Percentiles rank a stretch among this genome's conserved stretches.
Evolutionary conservation across 352 stramenopile species (phyloP).

Genomic region (Halophytophthora batemanensis): DNA sequence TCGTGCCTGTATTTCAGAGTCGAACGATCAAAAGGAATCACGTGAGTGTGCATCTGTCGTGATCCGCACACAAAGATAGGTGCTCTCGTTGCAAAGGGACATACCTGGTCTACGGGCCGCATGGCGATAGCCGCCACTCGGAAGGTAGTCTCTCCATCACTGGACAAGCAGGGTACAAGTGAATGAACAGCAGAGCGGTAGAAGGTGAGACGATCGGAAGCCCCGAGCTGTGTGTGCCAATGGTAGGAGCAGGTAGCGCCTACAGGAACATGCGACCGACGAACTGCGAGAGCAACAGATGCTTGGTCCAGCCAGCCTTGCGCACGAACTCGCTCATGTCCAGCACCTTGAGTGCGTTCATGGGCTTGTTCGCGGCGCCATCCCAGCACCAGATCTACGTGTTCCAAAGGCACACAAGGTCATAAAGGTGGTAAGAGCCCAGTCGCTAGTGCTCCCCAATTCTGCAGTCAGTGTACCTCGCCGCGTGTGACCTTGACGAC

Average conservation of each 20-base stretch:
- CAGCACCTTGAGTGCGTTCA: conserved; percentile 42
- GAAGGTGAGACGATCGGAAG: neutral
- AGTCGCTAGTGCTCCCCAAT: neutral
- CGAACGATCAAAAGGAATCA: neutral
- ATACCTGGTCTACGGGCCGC: conserved; percentile 41
- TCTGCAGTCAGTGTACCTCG: conserved; percentile 36
- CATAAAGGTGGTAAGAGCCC: neutral
- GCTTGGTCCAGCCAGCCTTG: conserved; percentile 66
- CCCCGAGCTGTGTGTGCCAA: neutral
- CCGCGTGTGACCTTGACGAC: conserved; percentile 69
- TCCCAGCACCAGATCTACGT: conserved; percentile 69
- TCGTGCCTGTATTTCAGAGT: conserved; percentile 40
- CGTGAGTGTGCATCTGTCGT: neutral
- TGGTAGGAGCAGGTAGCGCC: neutral
- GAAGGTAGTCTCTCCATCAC: conserved; percentile 44
- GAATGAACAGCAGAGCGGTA: neutral
- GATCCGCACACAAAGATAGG: too few species aligned
- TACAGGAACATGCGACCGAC: conserved; percentile 68
- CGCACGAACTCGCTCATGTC: conserved; percentile 77
- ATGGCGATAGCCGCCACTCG: conserved; percentile 47
- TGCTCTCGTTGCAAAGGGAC: conserved; percentile 1
- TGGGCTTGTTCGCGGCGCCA: conserved; percentile 40
- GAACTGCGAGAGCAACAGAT: conserved; percentile 69
- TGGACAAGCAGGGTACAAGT: too few species aligned
- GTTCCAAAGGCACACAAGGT: conserved; percentile 1